A percentile compares a stretch with the other conserved stretches of the same genome.
Evolutionary conservation across 1,284 basidiomycete genomes (phyloP).

Genomic region (Ustilago sp.): DNA sequence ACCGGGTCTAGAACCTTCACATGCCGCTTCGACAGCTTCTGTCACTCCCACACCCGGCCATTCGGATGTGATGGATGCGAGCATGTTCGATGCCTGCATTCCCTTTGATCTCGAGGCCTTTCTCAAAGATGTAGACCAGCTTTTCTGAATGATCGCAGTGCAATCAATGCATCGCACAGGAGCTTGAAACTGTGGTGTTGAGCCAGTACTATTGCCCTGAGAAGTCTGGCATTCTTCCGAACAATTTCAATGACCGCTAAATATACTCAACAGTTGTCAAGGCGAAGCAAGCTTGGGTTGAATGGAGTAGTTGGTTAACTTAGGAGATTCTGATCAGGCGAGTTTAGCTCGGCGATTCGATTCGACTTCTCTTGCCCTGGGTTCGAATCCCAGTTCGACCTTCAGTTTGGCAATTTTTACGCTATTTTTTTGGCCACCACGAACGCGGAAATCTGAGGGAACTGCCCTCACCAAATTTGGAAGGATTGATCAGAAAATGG

Average conservation of each 20-base stretch:
- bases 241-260: neutral
- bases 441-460: conserved; percentile 1
- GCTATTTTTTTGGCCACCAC: neutral
- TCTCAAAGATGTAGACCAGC: conserved; percentile 37
- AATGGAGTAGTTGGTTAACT: conserved; percentile 52
- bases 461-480: conserved; percentile 8
- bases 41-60: conserved; percentile 2
- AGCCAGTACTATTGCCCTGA: too few relatives aligned
- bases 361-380: conserved; percentile 52
- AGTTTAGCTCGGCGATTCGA: conserved; percentile 8
- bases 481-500: conserved; percentile 27
- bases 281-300: conserved; percentile 13
- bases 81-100: conserved; percentile 16
- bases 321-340: conserved; percentile 43
- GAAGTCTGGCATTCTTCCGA: too few relatives aligned
- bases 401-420: conserved; percentile 2
- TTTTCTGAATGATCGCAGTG: conserved; percentile 16
- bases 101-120: conserved; percentile 42
- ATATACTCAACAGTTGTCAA: too few relatives aligned
- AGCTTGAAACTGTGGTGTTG: neutral
- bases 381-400: conserved; percentile 56
- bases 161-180: neutral
- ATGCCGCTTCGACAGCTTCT: neutral
- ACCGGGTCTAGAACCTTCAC: neutral
- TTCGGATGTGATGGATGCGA: conserved; percentile 3